Base-by-base conservation (phyloP, 495 filamentous ascomycete species). In the Hypoxylon fuscum region DNA sequence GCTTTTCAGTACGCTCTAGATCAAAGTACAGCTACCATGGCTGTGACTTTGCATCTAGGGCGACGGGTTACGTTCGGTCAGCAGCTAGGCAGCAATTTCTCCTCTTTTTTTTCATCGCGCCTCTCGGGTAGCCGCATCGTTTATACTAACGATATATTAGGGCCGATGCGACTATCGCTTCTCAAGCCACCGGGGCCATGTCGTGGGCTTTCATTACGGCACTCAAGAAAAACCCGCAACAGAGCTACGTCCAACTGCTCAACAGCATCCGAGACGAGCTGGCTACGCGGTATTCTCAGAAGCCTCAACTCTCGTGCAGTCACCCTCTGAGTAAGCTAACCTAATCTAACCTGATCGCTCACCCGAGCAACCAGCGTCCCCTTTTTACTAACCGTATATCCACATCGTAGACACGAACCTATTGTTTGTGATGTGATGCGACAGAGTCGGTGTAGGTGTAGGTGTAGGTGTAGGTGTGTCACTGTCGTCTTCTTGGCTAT, bases 121-220 rank as follows among this genome's bases (percentile, higher is more conserved):
- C 35, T 38, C 25, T 2, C 35, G 18, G 5, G 9, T 44, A 45
- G 14, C 14, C 14, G 4, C 25, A 2, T 45, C 9, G 25, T 15
- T 22, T 12, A 38, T 44, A 23, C 43, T 53, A 34, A 21, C 12
- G 29, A 9, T 29, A 38, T 82, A 68, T 37, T 53, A 88, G 86
- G 51, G 86, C 86, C 67, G 86, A 88, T 70, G 81, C 86, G 32
- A 84, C 80, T 5, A 86, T 87, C 45, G 85, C 82, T 11, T 90
- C 93, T 43, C 86, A 97, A 71, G 95, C 95, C 14, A 97, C 95
- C 1, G 95, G 95, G 31, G 95, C 95, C 72, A 97, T 98, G 94
- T 96, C 92, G 5, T 97, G 91, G 87, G 95, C 95, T 5, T 98
- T 98, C 74, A 93, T 98, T 73, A 88, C 82, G 4, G 90, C 93